Evolutionary conservation across 2,329 filamentous ascomycete species (phyloP), one percentile per base, ranked within the genome.

Genomic region (Tolypocladium amazonense): DNA sequence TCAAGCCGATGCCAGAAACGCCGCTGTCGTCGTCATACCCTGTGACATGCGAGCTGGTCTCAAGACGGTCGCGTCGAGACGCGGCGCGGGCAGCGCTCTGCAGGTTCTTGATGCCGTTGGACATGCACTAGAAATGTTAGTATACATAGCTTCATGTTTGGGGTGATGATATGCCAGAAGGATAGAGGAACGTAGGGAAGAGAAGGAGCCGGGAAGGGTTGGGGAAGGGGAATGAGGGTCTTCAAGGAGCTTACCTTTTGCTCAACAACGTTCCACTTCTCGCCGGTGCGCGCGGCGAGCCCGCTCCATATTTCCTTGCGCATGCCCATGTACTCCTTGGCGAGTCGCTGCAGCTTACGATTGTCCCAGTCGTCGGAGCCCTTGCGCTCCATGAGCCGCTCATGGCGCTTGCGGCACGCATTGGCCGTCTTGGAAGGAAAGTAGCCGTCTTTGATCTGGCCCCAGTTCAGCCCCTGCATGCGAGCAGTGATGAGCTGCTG

Each of bases 341-440:
- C 88, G 47, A 96, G 77, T 12, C 80, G 79, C 70, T 93, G 88
- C 30, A 92, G 78, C 76, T 89, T 89, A 65, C 86, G 79, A 25
- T 82, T 82, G 67, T 93, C 89, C 87, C 90, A 94, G 68, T 92
- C 88, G 66, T 90, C 87, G 56, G 86, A 83, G 60, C 86, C 85
- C 70, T 81, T 81, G 65, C 87, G 85, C 75, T 93, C 88, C 80
- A 93, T 87, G 65, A 96, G 77, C 47, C 91, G 82, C 75, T 96
- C 91, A 68, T 95, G 90, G 59, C 91, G 85, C 76, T 96, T 96
- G 64, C 91, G 89, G 75, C 91, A 96, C 23, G 92, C 92, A 71
- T 94, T 94, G 61, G 88, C 77, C 11, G 84, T 85, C 77, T 96
- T 96, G 71, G 75, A 80, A 1, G 87, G 88, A 71, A 96, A 96